Evolutionary conservation across 345 rosid species (phyloP).

Genomic region (Gossypium rotundifolium): DNA sequence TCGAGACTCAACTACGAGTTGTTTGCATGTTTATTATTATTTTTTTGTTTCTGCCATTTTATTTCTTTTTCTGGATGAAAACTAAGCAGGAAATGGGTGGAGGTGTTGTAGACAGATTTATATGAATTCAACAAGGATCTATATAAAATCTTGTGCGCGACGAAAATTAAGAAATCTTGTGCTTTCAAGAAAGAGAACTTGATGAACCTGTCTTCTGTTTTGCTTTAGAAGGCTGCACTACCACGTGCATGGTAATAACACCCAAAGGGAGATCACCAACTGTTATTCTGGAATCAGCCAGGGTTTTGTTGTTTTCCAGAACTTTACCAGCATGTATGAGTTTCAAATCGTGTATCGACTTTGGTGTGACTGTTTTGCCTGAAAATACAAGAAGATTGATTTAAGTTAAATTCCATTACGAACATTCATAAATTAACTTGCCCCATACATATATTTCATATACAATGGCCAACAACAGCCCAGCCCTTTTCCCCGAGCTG

Average conservation of each 20-base stretch:
- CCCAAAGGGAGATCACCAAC: conserved; percentile 27
- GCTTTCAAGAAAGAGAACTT: neutral
- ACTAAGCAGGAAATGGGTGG: neutral
- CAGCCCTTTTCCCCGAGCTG: neutral
- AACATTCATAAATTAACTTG: conserved; percentile 1
- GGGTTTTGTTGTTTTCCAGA: conserved; percentile 34
- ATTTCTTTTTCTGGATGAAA: neutral
- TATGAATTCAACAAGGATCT: neutral
- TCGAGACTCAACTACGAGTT: neutral
- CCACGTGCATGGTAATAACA: conserved; percentile 36
- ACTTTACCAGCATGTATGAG: conserved; percentile 39
- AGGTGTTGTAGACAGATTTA: neutral
- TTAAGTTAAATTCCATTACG: neutral
- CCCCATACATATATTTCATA: neutral
- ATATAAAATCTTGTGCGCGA: neutral
- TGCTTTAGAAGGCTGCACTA: conserved; percentile 28
- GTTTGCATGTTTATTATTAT: neutral
- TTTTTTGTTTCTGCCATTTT: neutral
- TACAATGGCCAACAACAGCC: neutral
- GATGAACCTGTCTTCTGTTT: conserved; percentile 29
- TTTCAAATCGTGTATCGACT: conserved; percentile 31
- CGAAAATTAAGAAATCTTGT: neutral
- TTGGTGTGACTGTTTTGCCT: conserved; percentile 29
- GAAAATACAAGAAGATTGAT: conserved; percentile 14
- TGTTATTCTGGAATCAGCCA: conserved; percentile 30